Conservation (phyloP, 148 eudicot genomes). For the Chenopodium suecicum region DNA sequence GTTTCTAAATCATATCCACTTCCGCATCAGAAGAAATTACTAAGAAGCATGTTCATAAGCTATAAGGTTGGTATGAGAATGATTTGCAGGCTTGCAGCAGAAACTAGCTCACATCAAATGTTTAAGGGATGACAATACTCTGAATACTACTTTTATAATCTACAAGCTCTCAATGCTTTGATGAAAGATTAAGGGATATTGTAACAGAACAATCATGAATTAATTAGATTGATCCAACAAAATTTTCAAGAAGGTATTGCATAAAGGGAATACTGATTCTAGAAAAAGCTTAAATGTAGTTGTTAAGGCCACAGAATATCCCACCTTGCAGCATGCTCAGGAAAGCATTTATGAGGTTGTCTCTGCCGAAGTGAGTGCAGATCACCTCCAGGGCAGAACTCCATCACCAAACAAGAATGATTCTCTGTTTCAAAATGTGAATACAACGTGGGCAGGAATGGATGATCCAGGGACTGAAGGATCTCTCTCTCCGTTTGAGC, state of each 20-base stretch:
- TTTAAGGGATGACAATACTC: background rate
- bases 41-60: background rate
- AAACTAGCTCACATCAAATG: background rate
- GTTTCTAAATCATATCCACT: background rate
- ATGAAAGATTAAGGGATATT: background rate
- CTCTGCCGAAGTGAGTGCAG: constrained; percentile 81
- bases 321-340: constrained; percentile 95
- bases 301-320: background rate
- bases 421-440: constrained; percentile 86
- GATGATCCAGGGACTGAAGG: constrained; percentile 87
- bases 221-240: background rate
- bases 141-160: background rate
- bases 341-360: constrained; percentile 74
- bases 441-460: constrained; percentile 88
- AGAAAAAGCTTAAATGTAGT: background rate
- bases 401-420: constrained; percentile 81
- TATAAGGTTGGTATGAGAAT: background rate
- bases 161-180: background rate
- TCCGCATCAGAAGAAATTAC: background rate
- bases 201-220: background rate
- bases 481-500: constrained; percentile 92
- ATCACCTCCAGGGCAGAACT: constrained; percentile 95
- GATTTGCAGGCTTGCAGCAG: background rate
- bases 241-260: background rate
- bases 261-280: background rate